A percentile compares a stretch with the other conserved stretches of the same genome.
Evolutionary conservation across 352 stramenopile genomes (phyloP).

Genomic region (Phytopythium aichiense): DNA sequence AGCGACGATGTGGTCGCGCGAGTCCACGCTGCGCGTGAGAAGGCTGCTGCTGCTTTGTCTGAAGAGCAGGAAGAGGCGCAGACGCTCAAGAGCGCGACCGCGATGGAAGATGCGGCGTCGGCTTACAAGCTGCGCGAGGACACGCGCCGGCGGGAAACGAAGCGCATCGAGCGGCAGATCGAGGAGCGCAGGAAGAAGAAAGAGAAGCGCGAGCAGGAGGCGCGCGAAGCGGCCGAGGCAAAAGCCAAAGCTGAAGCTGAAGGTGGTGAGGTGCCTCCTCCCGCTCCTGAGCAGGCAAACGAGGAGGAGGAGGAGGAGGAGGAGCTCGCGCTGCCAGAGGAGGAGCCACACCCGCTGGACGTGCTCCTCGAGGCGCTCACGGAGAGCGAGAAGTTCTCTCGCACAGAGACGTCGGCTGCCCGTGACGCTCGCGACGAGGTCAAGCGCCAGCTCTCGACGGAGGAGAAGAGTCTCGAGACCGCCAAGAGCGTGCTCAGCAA

Average conservation of each 20-base stretch:
- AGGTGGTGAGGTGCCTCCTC: slow-evolving; percentile 9
- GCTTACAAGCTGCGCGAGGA: slow-evolving; percentile 49
- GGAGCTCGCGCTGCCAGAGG: slow-evolving; percentile 41
- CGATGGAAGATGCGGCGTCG: slow-evolving; percentile 47
- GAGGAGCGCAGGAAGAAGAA: slow-evolving; percentile 40
- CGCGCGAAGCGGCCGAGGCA: slow-evolving; percentile 17
- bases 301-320: slow-evolving; percentile 28
- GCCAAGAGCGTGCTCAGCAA: slow-evolving; percentile 38
- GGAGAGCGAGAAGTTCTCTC: slow-evolving; percentile 36
- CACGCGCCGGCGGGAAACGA: slow-evolving; percentile 40
- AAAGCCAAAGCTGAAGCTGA: slow-evolving; percentile 10
- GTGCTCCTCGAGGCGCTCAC: slow-evolving; percentile 49
- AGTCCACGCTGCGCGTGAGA: slow-evolving; percentile 45
- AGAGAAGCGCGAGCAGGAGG: slow-evolving; percentile 22
- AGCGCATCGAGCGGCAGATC: slow-evolving; percentile 49
- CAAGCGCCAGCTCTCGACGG: slow-evolving; percentile 27
- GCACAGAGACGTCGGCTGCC: slow-evolving; percentile 37
- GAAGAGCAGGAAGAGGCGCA: slow-evolving; percentile 15
- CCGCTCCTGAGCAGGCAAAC: slow-evolving; percentile 1
- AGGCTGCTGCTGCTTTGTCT: slow-evolving; percentile 5
- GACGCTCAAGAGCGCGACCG: slow-evolving; percentile 21
- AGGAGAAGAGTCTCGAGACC: slow-evolving; percentile 29
- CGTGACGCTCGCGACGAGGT: slow-evolving; percentile 42
- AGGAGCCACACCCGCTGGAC: slow-evolving; percentile 57
- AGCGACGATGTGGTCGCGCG: slow-evolving; percentile 56